phyloP scores from a whole-genome alignment of 108 stramenopile species.

The Stephanodiscus minutulus region DNA sequence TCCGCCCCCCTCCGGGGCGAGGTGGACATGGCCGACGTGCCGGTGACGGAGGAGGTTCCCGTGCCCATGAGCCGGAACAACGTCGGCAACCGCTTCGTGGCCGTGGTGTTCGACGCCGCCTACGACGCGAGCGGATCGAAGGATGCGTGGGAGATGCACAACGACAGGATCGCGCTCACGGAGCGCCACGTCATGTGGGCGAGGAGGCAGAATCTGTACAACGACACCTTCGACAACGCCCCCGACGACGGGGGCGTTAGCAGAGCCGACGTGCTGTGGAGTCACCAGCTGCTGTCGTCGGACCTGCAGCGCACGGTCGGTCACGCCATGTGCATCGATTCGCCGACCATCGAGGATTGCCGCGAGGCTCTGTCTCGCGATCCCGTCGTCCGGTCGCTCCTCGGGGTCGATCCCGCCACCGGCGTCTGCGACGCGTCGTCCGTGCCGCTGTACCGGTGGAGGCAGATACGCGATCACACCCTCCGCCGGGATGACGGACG shows the following conservation, averaged over 20 bases:
- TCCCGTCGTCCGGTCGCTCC: conserved; percentile 66
- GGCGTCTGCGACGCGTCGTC: conserved; percentile 44
- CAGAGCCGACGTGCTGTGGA: conserved; percentile 84
- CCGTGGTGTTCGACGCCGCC: conserved; percentile 69
- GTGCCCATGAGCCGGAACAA: conserved; percentile 80
- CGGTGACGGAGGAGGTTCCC: conserved; percentile 63
- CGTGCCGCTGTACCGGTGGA: conserved; percentile 78
- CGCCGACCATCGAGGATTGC: conserved; percentile 63
- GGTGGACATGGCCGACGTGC: conserved; percentile 59
- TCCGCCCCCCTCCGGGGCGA: conserved; percentile 18
- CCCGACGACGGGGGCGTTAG: too few relatives aligned
- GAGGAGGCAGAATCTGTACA: conserved; percentile 85
- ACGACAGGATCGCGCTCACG: conserved; percentile 63
- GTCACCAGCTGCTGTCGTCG: conserved; percentile 79
- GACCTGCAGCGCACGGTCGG: conserved; percentile 76
- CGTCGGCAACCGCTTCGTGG: conserved; percentile 80
- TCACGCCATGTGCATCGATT: conserved; percentile 78
- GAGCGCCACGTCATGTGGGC: conserved; percentile 90
- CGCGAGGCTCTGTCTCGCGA: conserved; percentile 66
- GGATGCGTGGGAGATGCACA: conserved; percentile 62
- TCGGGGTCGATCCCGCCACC: conserved; percentile 50
- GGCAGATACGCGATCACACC: conserved; percentile 84
- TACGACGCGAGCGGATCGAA: conserved; percentile 53
- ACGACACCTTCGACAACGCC: conserved; percentile 82
- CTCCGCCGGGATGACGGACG: conserved; percentile 80